Evolutionary conservation across 225 moss, liverwort and hornwort species (phyloP).

Genomic region (Ulota crispa): DNA sequence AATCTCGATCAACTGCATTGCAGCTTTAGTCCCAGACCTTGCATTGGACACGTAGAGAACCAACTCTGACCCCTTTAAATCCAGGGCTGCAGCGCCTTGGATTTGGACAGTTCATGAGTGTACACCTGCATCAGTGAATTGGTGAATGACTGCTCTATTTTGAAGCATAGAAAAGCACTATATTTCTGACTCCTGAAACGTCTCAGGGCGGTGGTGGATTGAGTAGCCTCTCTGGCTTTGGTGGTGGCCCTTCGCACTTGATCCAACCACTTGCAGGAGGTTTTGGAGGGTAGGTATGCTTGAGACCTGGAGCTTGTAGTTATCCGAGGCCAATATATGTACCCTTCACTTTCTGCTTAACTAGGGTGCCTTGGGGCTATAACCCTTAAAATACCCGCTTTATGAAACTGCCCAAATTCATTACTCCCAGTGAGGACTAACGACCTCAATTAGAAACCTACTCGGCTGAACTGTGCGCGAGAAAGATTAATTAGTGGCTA

Average conservation of each 20-base stretch:
- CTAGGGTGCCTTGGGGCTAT: slow-evolving; percentile 27
- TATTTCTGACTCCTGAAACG: slow-evolving; percentile 62
- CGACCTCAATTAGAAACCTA: slow-evolving; percentile 20
- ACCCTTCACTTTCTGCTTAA: slow-evolving; percentile 56
- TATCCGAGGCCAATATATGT: slow-evolving; percentile 47
- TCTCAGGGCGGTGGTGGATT: slow-evolving; percentile 97
- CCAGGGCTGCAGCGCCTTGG: slow-evolving; percentile 28
- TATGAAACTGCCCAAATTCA: slow-evolving; percentile 29
- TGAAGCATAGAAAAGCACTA: slow-evolving; percentile 45
- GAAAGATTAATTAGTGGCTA: neutral
- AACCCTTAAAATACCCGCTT: slow-evolving; percentile 41
- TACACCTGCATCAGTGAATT: slow-evolving; percentile 34
- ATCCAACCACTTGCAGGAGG: slow-evolving; percentile 80
- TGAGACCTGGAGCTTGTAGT: slow-evolving; percentile 57
- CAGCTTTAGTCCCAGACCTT: slow-evolving; percentile 34
- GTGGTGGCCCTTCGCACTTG: slow-evolving; percentile 97
- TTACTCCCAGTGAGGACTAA: slow-evolving; percentile 23
- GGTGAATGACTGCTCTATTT: slow-evolving; percentile 48
- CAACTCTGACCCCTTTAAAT: slow-evolving; percentile 34
- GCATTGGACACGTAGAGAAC: slow-evolving; percentile 25
- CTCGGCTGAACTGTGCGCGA: slow-evolving; percentile 18
- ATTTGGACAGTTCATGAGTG: slow-evolving; percentile 44
- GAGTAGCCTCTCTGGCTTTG: slow-evolving; percentile 90
- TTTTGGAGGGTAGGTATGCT: slow-evolving; percentile 91
- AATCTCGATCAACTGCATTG: slow-evolving; percentile 34